phyloP scores from a whole-genome alignment of 768 basidiomycete species.

The Pisolithus microcarpus region DNA sequence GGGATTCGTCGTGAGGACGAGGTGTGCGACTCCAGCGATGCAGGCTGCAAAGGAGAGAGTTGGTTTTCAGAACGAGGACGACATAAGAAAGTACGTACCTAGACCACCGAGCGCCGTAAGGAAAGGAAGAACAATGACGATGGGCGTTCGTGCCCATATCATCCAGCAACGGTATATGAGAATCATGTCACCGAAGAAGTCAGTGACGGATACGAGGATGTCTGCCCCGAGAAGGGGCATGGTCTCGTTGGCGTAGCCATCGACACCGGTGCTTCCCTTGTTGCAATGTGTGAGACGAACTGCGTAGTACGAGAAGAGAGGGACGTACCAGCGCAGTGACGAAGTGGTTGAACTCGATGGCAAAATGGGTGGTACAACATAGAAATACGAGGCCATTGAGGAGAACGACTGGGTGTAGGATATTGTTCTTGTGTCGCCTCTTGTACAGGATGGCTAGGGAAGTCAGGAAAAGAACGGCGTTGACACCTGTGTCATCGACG shows the following conservation, averaged over 20 bases:
- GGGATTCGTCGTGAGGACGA: constrained; percentile 25
- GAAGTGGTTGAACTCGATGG: constrained; percentile 32
- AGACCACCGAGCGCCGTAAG: constrained; percentile 28
- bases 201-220: constrained; percentile 29
- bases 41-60: constrained; percentile 18
- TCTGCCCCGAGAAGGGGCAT: constrained; percentile 26
- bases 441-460: constrained; percentile 20
- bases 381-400: constrained; percentile 26
- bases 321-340: constrained; percentile 26
- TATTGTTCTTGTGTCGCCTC: constrained; percentile 2
- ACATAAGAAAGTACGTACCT: constrained; percentile 18
- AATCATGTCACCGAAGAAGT: constrained; percentile 30
- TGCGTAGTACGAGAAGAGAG: neutral
- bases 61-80: neutral
- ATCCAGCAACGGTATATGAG: constrained; percentile 39
- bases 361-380: constrained; percentile 27
- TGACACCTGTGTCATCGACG: constrained; percentile 6
- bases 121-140: constrained; percentile 28
- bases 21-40: constrained; percentile 20
- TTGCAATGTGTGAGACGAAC: neutral
- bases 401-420: constrained; percentile 21
- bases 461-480: constrained; percentile 23
- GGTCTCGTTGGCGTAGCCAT: constrained; percentile 25
- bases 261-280: constrained; percentile 24
- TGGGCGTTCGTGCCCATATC: constrained; percentile 31